Conservation (phyloP, 2,329 filamentous ascomycete genomes). For the Fusarium nurragi region DNA sequence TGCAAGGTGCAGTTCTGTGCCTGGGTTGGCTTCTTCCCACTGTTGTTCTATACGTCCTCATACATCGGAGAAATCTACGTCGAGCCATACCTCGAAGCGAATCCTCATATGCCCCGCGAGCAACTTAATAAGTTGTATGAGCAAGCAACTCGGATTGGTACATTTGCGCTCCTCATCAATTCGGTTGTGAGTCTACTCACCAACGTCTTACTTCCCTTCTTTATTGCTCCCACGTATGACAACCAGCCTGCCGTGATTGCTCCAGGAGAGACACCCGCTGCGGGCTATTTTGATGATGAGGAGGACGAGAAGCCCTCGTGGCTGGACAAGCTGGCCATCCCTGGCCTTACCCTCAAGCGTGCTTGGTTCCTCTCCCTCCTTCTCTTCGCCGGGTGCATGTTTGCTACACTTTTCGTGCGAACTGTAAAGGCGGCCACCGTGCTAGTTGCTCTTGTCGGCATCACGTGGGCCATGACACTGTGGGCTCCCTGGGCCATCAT, state of each 20-base stretch:
- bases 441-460: conserved; percentile 82
- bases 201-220: conserved; percentile 85
- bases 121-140: conserved; percentile 86
- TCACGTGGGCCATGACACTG: conserved; percentile 91
- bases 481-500: conserved; percentile 98
- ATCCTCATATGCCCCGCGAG: conserved; percentile 78
- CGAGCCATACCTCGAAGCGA: conserved; percentile 78
- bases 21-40: conserved; percentile 96
- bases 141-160: conserved; percentile 84
- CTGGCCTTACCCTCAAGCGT: conserved; percentile 84
- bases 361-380: conserved; percentile 87
- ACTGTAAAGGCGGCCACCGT: conserved; percentile 76
- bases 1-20: conserved; percentile 86
- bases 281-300: conserved; percentile 45
- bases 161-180: conserved; percentile 88
- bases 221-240: conserved; percentile 84
- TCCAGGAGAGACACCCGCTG: conserved; percentile 47
- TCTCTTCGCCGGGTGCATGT: conserved; percentile 85
- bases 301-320: conserved; percentile 51
- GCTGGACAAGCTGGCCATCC: conserved; percentile 75
- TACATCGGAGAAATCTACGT: conserved; percentile 95
- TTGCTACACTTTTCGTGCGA: conserved; percentile 80
- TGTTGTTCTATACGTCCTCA: conserved; percentile 93
- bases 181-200: conserved; percentile 83
- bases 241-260: conserved; percentile 49